Percentiles rank a stretch among this genome's conserved stretches.
Evolutionary conservation across 495 filamentous ascomycete genomes (phyloP).

Genomic region (Lineolata rhizophorae): DNA sequence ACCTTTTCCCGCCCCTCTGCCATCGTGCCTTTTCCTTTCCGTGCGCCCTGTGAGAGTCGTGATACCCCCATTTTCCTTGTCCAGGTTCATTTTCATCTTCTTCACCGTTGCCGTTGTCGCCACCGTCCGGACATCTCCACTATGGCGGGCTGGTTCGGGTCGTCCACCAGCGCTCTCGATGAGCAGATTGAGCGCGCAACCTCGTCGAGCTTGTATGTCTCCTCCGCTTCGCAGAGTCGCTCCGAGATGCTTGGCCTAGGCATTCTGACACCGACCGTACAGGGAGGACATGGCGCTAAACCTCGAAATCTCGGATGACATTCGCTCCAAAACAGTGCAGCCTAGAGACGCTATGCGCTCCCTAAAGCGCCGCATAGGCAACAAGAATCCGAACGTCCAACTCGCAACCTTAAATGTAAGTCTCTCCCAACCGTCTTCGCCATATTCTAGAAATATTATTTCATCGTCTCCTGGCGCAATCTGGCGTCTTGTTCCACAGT

Average conservation of each 20-base stretch:
- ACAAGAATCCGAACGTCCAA: constrained; percentile 93
- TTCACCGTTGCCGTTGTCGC: background rate
- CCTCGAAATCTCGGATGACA: constrained; percentile 89
- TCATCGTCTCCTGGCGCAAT: no score
- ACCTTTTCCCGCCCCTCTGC: no score
- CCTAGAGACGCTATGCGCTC: constrained; percentile 95
- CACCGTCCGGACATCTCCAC: constrained; percentile 5
- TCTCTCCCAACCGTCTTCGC: background rate
- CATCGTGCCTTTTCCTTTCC: no score
- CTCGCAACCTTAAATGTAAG: constrained; percentile 73
- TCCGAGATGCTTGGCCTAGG: constrained; percentile 1
- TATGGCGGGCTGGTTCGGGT: constrained; percentile 82
- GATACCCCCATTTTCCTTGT: background rate
- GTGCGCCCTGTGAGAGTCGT: background rate
- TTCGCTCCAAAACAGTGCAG: constrained; percentile 88
- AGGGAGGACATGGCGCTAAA: constrained; percentile 94
- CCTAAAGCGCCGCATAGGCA: constrained; percentile 77
- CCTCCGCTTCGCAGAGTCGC: background rate
- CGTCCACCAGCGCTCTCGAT: constrained; percentile 65
- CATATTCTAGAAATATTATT: background rate
- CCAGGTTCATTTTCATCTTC: background rate
- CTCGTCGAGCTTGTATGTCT: constrained; percentile 64
- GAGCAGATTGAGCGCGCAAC: constrained; percentile 93
- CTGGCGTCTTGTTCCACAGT: no score
- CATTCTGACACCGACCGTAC: constrained; percentile 6